Evolutionary conservation across 2,329 filamentous ascomycete genomes (phyloP), one percentile per base, ranked within the genome.

Genomic region (Penicillium rolfsii): DNA sequence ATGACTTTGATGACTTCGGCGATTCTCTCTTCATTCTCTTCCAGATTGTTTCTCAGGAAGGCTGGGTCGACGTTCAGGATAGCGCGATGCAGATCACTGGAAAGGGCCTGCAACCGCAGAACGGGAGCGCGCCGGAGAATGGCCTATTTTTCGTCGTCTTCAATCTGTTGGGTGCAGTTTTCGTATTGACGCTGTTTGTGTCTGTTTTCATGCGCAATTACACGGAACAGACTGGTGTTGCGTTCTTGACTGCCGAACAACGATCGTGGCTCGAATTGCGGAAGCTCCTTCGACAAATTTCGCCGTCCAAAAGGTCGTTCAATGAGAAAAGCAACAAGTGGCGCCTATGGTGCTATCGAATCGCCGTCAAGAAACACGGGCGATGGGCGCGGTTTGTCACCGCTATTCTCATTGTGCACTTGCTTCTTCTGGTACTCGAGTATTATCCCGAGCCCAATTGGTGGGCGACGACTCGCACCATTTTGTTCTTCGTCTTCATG

Each of bases 131-230:
- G 1, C 87, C 93, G 71, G 93, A 90, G 43, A 98, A 99, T 67
- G 93, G 91, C 0, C 76, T 98, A 38, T 99, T 97, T 82, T 97
- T 99, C 74, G 87, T 99, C 58, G 84, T 94, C 4, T 99, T 98
- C 87, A 99, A 99, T 78, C 85, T 99, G 74, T 84, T 99, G 70
- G 93, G 93, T 35, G 95, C 95, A 0, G 94, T 99, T 65, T 99
- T 99, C 78, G 90, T 99, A 63, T 84, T 99, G 73, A 99, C 95
- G 1, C 82, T 99, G 73, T 99, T 99, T 76, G 96, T 99, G 52
- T 98, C 95, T 59, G 95, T 99, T 63, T 99, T 99, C 76, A 99
- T 99, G 95, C 91, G 95, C 63, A 99, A 97, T 76, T 99, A 99
- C 77, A 99, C 95, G 0, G 95, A 99, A 77, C 93, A 98, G 77